These are phyloP conservation scores for Rhynchospora tenuis DNA, from an alignment of 176 grass and related monocot genomes.

Conservation along the genomic window DNA sequence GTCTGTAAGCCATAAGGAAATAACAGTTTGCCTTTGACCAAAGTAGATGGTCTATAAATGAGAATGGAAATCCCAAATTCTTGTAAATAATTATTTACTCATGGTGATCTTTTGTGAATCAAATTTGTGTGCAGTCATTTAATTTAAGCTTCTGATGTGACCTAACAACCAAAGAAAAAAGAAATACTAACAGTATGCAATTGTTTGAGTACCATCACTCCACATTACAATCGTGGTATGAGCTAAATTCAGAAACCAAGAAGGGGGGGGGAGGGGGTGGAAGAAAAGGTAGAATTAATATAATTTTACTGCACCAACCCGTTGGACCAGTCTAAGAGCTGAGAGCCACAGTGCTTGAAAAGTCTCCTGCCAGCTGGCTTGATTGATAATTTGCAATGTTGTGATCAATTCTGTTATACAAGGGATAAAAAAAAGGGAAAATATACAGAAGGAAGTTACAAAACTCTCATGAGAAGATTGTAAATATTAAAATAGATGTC, in stretches of 20 bases:
- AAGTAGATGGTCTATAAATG: not conserved
- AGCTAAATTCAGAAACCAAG: not conserved
- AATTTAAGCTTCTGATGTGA: not conserved
- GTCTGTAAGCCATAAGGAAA: not conserved
- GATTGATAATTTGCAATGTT: slow-evolving; percentile 79
- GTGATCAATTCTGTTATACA: slow-evolving; percentile 49
- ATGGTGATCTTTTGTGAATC: not conserved
- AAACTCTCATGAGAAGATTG: not conserved
- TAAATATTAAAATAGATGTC: not conserved
- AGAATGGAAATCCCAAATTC: not conserved
- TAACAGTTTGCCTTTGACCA: not conserved
- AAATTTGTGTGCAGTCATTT: not conserved
- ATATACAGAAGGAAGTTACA: not conserved
- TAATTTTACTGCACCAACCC: slow-evolving; percentile 48
- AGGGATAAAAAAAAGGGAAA: not conserved
- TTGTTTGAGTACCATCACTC: not conserved
- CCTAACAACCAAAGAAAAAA: not conserved
- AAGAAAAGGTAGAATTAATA: not conserved
- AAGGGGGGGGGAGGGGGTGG: too few species aligned
- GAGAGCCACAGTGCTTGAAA: slow-evolving; percentile 97
- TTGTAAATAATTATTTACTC: not conserved
- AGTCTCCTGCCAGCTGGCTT: slow-evolving; percentile 91
- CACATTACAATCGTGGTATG: not conserved
- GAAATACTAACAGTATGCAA: not conserved
- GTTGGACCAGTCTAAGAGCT: slow-evolving; percentile 82